Percentiles rank a stretch among this genome's conserved stretches.
Conservation (phyloP, 2,329 filamentous ascomycete species). For the Colletotrichum viniferum region DNA sequence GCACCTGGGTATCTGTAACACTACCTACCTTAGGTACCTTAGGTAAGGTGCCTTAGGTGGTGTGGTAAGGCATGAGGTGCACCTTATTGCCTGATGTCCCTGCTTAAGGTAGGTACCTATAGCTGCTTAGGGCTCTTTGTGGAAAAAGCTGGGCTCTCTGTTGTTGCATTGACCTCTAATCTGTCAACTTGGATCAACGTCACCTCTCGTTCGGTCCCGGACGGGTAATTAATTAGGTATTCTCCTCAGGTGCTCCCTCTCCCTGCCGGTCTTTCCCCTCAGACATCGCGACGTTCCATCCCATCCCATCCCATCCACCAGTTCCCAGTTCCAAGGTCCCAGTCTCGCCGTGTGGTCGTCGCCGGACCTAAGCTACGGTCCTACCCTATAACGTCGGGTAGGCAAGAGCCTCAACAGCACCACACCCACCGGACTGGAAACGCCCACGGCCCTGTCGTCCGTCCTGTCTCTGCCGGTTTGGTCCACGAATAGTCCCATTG, state of each 20-base stretch:
- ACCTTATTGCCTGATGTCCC: background rate
- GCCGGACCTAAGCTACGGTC: background rate
- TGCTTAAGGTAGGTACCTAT: background rate
- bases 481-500: background rate
- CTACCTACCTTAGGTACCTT: too few relatives aligned
- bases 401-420: conserved; percentile 14
- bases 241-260: background rate
- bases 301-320: background rate
- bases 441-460: background rate
- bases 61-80: too few relatives aligned
- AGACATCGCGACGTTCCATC: background rate
- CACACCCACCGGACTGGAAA: conserved; percentile 4
- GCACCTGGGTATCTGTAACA: too few relatives aligned
- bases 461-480: background rate
- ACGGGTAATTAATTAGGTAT: background rate
- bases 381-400: background rate
- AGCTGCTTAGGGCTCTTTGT: background rate
- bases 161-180: background rate
- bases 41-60: too few relatives aligned
- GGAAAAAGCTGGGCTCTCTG: background rate
- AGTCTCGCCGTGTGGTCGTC: background rate
- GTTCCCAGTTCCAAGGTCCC: background rate
- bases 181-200: background rate
- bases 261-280: background rate
- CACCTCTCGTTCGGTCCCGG: conserved; percentile 11